Evolutionary conservation across 2,329 filamentous ascomycete species (phyloP).

Genomic region (Trichophyton verrucosum): DNA sequence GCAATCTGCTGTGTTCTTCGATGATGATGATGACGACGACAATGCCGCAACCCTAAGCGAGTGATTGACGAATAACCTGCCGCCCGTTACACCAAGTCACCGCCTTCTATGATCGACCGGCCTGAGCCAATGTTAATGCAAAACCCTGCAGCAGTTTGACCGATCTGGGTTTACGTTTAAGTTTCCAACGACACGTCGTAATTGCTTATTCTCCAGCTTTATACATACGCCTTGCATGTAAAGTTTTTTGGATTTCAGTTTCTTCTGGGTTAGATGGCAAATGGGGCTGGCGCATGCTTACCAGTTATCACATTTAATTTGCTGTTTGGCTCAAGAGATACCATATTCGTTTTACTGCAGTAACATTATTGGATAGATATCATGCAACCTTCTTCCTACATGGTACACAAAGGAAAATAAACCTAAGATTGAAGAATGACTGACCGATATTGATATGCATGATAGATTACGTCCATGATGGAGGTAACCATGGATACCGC

Average conservation of each 20-base stretch:
- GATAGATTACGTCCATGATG: background rate
- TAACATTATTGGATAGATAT: background rate
- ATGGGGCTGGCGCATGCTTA: background rate
- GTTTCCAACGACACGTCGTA: background rate
- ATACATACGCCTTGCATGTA: background rate
- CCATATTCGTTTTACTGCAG: background rate
- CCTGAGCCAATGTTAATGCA: background rate
- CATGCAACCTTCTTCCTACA: background rate
- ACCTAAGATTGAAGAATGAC: background rate
- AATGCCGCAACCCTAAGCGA: background rate
- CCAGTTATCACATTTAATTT: background rate
- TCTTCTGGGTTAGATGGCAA: background rate
- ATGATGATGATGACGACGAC: constrained; percentile 24
- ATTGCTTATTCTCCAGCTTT: background rate
- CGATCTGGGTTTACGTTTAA: background rate
- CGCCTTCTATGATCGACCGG: background rate
- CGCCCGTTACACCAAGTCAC: background rate
- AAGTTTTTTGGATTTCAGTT: background rate
- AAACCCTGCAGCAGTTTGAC: background rate
- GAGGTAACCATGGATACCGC: background rate
- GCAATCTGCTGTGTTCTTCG: constrained; percentile 37
- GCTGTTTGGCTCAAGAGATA: background rate
- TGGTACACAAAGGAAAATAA: background rate
- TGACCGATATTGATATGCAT: background rate
- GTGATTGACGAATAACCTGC: background rate